Base-by-base conservation (phyloP, 257 asterid species). In the Fraxinus excelsior region DNA sequence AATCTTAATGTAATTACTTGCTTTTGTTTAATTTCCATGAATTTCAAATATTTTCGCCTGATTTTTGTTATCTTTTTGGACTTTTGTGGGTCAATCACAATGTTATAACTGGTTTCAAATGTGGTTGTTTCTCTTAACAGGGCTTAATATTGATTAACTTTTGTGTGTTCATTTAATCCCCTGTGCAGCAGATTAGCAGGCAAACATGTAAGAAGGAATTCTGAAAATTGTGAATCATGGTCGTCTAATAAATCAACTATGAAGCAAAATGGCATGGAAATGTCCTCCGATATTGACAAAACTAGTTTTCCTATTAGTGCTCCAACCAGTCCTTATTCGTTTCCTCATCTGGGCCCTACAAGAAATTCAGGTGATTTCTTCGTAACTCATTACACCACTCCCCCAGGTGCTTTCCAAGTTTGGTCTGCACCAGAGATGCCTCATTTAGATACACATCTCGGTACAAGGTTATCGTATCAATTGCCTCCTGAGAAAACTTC, bases 341-440 rank as follows among this genome's bases (percentile, higher is more conserved):
- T 92, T 82, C 87, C 97, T 25, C 70, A 23, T 11, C 74, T 72
- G 34, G 85, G 91, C 67, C 91, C 92, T 8, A 83, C 76, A 3
- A 72, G 40, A 71, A 78, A 82, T 46, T 3, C 4, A 19, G 25
- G 10, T 53, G 91, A 89, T 84, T 69, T 64, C 46, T 53, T 71
- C 4, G 58, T 83, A 71, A 70, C 82, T 74, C 76, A 70, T 38
- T 85, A 80, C 78, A 13, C 69, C 79, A 76, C 90, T 32, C 91
- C 90, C n/a, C 90, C 89, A 1, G 72, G 87, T 75, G 26, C 86
- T 79, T 91, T 85, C 81, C 97, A 86, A 79, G 91, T 85, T 74
- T 90, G 90, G 92, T 94, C 97, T 51, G 94, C 94, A 8, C 95
- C 96, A 4, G 96, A 89, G 84, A 80, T 89, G 78, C 87, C 92